phyloP scores from a whole-genome alignment of 441 rosid species.

The Macaranga tanarius region DNA sequence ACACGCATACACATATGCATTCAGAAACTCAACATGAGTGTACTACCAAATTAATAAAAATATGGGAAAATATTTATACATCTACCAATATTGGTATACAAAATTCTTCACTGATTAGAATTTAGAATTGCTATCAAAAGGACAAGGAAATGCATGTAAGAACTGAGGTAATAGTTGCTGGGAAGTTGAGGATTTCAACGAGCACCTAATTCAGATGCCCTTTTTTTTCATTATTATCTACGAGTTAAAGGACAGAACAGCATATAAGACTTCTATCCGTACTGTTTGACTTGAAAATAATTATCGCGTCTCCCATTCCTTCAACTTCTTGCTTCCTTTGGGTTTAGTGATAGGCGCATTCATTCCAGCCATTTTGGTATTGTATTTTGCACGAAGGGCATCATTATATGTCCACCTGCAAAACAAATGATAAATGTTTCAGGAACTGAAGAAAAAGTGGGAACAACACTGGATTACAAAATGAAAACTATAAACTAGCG shows the following conservation, averaged over 20 bases:
- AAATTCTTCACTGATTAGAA: neutral
- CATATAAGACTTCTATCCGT: too few relatives aligned
- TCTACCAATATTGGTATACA: neutral
- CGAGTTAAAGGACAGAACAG: neutral
- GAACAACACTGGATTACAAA: neutral
- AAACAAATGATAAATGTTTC: conserved; percentile 12
- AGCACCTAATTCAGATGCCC: neutral
- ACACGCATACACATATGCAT: too few relatives aligned
- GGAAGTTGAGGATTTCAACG: neutral
- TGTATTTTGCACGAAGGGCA: conserved; percentile 77
- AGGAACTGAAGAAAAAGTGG: neutral
- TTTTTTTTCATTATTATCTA: neutral
- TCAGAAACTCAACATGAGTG: too few relatives aligned
- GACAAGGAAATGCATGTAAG: neutral
- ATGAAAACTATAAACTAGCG: too few relatives aligned
- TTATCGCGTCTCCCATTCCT: conserved; percentile 63
- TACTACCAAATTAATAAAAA: too few relatives aligned
- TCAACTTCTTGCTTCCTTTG: conserved; percentile 91
- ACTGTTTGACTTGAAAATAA: neutral
- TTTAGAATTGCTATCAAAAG: neutral
- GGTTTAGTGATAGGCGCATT: conserved; percentile 75
- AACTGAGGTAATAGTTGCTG: neutral
- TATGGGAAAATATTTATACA: neutral
- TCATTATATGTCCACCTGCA: conserved; percentile 84
- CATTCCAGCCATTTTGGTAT: conserved; percentile 89